These are phyloP conservation scores for Pseudomicrostroma phylloplanum DNA, from an alignment of 1,284 basidiomycete genomes.

Conservation along the genomic window DNA sequence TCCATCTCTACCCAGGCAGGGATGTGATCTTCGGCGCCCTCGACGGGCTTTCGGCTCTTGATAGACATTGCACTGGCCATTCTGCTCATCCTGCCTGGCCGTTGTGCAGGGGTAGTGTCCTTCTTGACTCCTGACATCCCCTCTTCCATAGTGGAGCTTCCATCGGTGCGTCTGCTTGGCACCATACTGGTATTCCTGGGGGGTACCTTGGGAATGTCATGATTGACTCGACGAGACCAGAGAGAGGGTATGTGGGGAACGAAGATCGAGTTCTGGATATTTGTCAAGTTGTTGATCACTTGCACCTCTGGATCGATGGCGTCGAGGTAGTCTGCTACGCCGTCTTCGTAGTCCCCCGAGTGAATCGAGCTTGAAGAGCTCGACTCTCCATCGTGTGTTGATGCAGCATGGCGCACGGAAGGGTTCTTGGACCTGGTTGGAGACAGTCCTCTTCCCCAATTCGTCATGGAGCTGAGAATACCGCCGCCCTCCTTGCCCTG, in stretches of 20 bases:
- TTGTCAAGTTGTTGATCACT: slow-evolving; percentile 65
- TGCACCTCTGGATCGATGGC: slow-evolving; percentile 70
- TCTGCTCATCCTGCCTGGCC: neutral
- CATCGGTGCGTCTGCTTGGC: no score
- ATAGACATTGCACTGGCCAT: slow-evolving; percentile 4
- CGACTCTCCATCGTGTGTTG: no score
- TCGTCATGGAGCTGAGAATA: no score
- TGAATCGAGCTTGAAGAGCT: no score
- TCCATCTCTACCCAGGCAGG: slow-evolving; percentile 41
- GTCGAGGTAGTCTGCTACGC: slow-evolving; percentile 54
- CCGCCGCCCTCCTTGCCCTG: no score
- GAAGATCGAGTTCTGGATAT: slow-evolving; percentile 70
- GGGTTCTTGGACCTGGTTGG: no score
- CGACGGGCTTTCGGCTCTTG: slow-evolving; percentile 16
- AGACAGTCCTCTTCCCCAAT: no score
- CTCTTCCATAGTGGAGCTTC: slow-evolving; percentile 5
- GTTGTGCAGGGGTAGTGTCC: neutral
- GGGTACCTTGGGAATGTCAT: slow-evolving; percentile 54
- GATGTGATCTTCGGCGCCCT: slow-evolving; percentile 37
- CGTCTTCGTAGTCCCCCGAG: slow-evolving; percentile 1
- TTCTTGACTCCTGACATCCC: neutral
- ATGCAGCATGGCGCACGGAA: no score
- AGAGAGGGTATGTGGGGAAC: slow-evolving; percentile 63
- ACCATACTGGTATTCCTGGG: neutral
- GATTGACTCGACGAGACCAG: slow-evolving; percentile 64